Conservation (phyloP, 2,329 filamentous ascomycete genomes). For the Aspergillus terreus region DNA sequence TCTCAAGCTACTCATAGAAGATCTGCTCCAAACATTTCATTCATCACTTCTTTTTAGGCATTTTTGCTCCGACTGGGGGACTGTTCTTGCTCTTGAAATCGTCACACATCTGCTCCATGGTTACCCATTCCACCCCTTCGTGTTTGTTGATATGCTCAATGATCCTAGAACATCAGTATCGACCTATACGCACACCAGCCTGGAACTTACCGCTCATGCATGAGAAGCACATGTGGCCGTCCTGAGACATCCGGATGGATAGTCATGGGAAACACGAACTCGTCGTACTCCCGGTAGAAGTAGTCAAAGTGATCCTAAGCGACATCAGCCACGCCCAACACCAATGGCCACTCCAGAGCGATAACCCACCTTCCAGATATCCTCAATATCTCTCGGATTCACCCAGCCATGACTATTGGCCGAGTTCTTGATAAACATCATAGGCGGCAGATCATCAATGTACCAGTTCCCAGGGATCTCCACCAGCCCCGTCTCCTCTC, state of each 20-base stretch:
- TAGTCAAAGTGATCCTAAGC: constrained; percentile 59
- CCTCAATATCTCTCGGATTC: constrained; percentile 55
- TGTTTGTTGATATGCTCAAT: constrained; percentile 67
- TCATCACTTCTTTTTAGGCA: constrained; percentile 18
- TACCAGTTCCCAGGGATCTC: constrained; percentile 46
- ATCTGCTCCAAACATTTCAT: too few relatives aligned
- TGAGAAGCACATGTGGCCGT: constrained; percentile 66
- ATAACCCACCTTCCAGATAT: constrained; percentile 48
- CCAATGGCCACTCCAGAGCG: background rate
- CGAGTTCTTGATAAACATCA: constrained; percentile 46
- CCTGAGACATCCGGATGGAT: constrained; percentile 72
- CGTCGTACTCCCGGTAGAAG: constrained; percentile 72
- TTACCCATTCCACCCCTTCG: constrained; percentile 47
- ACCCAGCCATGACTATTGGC: constrained; percentile 57
- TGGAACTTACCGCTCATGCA: constrained; percentile 64
- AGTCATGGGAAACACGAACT: constrained; percentile 74
- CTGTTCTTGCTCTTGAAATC: constrained; percentile 58
- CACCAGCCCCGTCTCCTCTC: constrained; percentile 38
- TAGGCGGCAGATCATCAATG: constrained; percentile 42
- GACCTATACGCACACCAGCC: background rate
- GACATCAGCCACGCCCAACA: constrained; percentile 41
- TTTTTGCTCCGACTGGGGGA: constrained; percentile 21
- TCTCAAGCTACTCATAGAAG: background rate
- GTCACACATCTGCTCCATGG: constrained; percentile 67
- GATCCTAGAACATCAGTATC: constrained; percentile 32